phyloP scores from a whole-genome alignment of 2,329 filamentous ascomycete species.

The Paraconiothyrium brasiliense region DNA sequence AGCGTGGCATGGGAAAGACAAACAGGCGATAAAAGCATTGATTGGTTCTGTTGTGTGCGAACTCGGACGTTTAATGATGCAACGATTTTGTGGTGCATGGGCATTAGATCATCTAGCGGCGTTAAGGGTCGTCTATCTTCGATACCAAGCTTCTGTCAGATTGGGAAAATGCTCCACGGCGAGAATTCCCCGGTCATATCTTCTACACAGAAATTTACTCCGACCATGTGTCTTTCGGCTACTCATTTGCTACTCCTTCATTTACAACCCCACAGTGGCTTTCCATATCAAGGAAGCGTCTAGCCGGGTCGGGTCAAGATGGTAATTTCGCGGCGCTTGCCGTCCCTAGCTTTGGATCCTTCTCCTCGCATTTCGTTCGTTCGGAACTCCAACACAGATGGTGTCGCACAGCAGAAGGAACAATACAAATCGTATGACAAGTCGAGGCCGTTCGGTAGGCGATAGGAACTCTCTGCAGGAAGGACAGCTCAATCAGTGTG shows the following conservation, averaged over 20 bases:
- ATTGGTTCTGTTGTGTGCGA: neutral
- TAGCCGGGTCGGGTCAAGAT: neutral
- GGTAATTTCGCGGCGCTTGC: neutral
- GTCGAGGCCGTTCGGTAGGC: neutral
- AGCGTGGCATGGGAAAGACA: slow-evolving; percentile 93
- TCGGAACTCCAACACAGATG: neutral
- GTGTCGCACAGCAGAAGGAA: neutral
- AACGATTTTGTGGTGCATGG: slow-evolving; percentile 14
- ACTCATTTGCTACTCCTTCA: neutral
- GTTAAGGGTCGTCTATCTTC: slow-evolving; percentile 15
- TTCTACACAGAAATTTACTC: neutral
- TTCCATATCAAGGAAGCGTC: neutral
- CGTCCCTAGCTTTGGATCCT: neutral
- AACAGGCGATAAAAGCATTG: slow-evolving; percentile 57
- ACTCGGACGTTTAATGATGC: slow-evolving; percentile 15
- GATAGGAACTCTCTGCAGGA: neutral
- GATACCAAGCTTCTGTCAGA: slow-evolving; percentile 14
- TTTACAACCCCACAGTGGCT: neutral
- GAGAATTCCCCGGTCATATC: slow-evolving; percentile 1
- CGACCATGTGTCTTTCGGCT: neutral
- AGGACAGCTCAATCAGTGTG: neutral
- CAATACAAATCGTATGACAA: neutral
- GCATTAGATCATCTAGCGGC: slow-evolving; percentile 15
- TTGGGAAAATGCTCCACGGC: neutral
- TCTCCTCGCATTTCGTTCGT: slow-evolving; percentile 3